Evolutionary conservation across 2,329 filamentous ascomycete genomes (phyloP).

Genomic region (Trichoderma breve): DNA sequence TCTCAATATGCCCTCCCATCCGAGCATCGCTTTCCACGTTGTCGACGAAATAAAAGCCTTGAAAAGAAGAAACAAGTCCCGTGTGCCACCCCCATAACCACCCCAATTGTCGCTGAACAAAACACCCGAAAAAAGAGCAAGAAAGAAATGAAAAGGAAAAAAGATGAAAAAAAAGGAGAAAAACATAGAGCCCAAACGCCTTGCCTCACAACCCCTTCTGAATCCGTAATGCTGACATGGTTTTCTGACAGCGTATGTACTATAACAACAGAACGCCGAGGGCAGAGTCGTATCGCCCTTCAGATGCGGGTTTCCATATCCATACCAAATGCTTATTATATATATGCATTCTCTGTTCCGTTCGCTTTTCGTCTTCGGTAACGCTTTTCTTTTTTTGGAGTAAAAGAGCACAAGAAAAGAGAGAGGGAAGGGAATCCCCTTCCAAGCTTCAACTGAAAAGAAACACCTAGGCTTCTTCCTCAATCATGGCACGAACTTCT

Average conservation of each 20-base stretch:
- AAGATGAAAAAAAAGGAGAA: not conserved
- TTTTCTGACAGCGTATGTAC: slow-evolving; percentile 12
- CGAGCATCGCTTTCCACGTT: not conserved
- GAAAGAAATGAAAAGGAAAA: not conserved
- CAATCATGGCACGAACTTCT: slow-evolving; percentile 51
- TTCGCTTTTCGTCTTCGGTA: slow-evolving; percentile 16
- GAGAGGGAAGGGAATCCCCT: not conserved
- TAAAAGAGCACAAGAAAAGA: not conserved
- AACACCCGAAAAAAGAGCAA: not conserved
- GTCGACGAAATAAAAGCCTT: not conserved
- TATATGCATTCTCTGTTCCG: slow-evolving; percentile 21
- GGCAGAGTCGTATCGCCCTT: slow-evolving; percentile 22
- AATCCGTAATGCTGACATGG: slow-evolving; percentile 17
- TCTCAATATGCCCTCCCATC: not conserved
- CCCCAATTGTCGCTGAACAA: not conserved
- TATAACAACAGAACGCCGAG: slow-evolving; percentile 22
- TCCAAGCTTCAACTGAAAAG: not conserved
- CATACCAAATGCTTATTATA: slow-evolving; percentile 20
- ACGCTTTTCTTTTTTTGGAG: not conserved
- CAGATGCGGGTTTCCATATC: slow-evolving; percentile 20
- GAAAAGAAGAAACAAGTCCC: not conserved
- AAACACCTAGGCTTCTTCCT: slow-evolving; percentile 39
- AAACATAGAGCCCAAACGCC: slow-evolving; percentile 4
- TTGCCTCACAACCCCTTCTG: not conserved
- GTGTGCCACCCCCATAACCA: not conserved